Base-by-base conservation (phyloP, 352 stramenopile genomes). In the Globisporangium echinulatum region DNA sequence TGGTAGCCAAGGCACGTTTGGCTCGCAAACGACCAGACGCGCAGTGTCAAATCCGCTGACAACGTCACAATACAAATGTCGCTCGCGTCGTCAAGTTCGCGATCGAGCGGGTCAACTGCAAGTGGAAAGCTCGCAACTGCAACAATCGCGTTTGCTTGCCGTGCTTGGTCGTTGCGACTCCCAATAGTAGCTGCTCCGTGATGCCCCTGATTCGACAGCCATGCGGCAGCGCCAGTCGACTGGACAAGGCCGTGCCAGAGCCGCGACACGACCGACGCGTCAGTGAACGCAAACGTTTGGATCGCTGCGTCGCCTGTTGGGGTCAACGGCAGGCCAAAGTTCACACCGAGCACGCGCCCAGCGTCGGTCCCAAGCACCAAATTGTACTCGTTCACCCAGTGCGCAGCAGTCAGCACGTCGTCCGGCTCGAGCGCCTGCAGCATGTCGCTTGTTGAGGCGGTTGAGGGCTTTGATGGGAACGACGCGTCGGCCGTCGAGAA, bases 321-420 rank as follows among this genome's bases (percentile, higher is more conserved):
- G 1, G 78, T 62, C 15, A 61, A 61, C 0, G 82, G 80, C 0
- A 89, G 66, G 4, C 79, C 80, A 57, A 89, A 88, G 47, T 91
- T 91, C 39, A 91, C 75, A 11, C 77, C 82, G 3, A 92, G 49
- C 13, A 90, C 74, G 25, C 75, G 76, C 0, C 82, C 82, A 0
- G 67, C 52, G 63, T 90, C 79, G 2, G 76, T 85, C 10, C 78
- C 79, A 19, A 92, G 53, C 17, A 88, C 75, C 17, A 89, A 39
- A 54, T 92, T 90, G 62, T 83, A 89, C 66, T 90, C 82, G 52
- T 92, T 88, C 15, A 90, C 66, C 82, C 82, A 90, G 11, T 87
- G 55, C 36, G 75, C 79, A 17, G 78, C 76, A 1, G 76, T 84
- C 52, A 92, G 66, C 50, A 86, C 74, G 42, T 92, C 79, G 38